phyloP scores from a whole-genome alignment of 2,329 filamentous ascomycete species.

The Cladosporium sp. region DNA sequence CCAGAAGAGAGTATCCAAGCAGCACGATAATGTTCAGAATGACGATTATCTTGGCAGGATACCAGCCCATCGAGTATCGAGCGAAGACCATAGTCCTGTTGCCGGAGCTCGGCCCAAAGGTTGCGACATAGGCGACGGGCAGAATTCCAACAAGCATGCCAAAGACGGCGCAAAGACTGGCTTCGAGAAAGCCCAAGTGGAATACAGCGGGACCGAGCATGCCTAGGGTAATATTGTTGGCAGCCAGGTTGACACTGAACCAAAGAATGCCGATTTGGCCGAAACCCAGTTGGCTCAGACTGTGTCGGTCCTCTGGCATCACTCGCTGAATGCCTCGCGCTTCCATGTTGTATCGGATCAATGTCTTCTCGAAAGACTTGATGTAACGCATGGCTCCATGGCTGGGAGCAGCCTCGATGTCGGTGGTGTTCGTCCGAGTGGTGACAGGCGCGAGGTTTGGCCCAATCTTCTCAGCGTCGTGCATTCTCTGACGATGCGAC shows the following conservation, averaged over 20 bases:
- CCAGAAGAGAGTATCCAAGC: conserved; percentile 60
- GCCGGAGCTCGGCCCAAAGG: conserved; percentile 61
- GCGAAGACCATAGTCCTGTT: conserved; percentile 64
- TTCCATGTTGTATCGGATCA: conserved; percentile 57
- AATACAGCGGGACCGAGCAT: conserved; percentile 63
- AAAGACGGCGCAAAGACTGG: conserved; percentile 57
- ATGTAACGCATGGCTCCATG: conserved; percentile 16
- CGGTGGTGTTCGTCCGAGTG: conserved; percentile 6
- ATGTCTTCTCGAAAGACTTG: conserved; percentile 41
- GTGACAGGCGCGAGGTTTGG: conserved; percentile 13
- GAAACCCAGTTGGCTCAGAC: conserved; percentile 53
- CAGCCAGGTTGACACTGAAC: conserved; percentile 63
- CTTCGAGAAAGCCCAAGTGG: conserved; percentile 58
- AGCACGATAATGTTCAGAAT: conserved; percentile 63
- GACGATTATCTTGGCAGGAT: conserved; percentile 63
- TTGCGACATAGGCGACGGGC: conserved; percentile 60
- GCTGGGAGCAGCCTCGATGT: neutral
- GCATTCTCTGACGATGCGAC: conserved; percentile 3
- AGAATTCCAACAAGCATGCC: conserved; percentile 57
- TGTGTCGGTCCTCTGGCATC: conserved; percentile 55
- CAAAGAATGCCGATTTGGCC: conserved; percentile 59
- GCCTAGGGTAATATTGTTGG: conserved; percentile 65
- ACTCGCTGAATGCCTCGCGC: conserved; percentile 62
- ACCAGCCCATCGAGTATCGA: conserved; percentile 65
- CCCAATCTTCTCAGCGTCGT: conserved; percentile 5